Conservation (phyloP, 257 asterid species). For the Solanum arcanum region DNA sequence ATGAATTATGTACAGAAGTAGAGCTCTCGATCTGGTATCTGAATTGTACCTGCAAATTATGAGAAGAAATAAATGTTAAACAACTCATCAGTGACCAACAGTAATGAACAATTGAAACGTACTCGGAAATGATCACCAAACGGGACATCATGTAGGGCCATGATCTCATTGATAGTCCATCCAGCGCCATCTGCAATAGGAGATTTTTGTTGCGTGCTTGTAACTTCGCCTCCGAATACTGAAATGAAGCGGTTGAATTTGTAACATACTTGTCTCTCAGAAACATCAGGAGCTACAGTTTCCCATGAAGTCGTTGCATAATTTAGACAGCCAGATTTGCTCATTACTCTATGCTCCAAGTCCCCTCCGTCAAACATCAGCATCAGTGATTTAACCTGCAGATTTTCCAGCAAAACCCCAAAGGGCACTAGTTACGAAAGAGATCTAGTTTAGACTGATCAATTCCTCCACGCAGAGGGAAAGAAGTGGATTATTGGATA, state of each 20-base stretch:
- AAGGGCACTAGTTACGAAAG: not conserved
- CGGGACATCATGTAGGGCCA: slow-evolving; percentile 65
- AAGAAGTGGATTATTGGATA: not conserved
- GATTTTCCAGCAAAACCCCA: not conserved
- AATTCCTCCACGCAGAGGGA: not conserved
- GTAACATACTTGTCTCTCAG: slow-evolving; percentile 57
- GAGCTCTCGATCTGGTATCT: slow-evolving; percentile 45
- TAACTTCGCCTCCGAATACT: slow-evolving; percentile 72
- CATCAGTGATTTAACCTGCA: slow-evolving; percentile 53
- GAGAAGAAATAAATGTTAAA: not conserved
- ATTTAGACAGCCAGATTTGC: slow-evolving; percentile 67
- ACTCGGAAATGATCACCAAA: slow-evolving; percentile 63
- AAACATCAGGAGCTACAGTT: slow-evolving; percentile 13
- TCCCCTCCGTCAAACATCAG: slow-evolving; percentile 74
- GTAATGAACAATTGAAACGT: slow-evolving; percentile 8
- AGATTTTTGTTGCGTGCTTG: slow-evolving; percentile 55
- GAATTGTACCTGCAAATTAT: slow-evolving; percentile 48
- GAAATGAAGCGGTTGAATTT: slow-evolving; percentile 57
- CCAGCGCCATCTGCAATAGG: slow-evolving; percentile 30
- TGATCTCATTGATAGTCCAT: slow-evolving; percentile 55
- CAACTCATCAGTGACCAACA: not conserved
- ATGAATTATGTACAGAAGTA: slow-evolving; percentile 25
- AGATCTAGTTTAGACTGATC: not conserved
- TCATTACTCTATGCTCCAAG: slow-evolving; percentile 66
- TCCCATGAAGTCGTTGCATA: slow-evolving; percentile 60